Conservation (phyloP, 306 rosid genomes). For the Fagus crenata region DNA sequence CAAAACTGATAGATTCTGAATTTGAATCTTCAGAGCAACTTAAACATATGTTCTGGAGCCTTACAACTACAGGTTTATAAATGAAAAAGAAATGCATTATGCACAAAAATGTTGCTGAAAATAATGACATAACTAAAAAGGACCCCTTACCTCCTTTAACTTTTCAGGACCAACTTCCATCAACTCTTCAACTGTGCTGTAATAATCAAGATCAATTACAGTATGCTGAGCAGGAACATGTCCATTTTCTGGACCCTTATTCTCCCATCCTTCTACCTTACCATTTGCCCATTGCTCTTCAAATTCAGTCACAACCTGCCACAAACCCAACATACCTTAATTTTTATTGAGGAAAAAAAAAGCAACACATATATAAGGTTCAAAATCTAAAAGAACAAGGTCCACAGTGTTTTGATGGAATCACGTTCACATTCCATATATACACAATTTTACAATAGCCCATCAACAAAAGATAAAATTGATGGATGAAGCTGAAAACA, state of each 20-base stretch:
- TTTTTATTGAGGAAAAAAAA: background rate
- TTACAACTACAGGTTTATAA: background rate
- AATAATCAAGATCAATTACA: constrained; percentile 85
- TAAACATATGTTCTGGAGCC: background rate
- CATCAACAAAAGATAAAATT: background rate
- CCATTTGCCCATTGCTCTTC: constrained; percentile 84
- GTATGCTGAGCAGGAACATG: constrained; percentile 47
- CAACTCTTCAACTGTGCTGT: constrained; percentile 81
- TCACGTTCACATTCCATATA: background rate
- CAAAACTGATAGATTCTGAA: background rate
- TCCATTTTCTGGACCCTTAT: constrained; percentile 62
- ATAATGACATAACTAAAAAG: background rate
- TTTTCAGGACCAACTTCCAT: constrained; percentile 86
- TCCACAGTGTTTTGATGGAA: background rate
- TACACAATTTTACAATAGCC: background rate
- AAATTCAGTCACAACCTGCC: constrained; percentile 70
- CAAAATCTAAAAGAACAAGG: constrained; percentile 1
- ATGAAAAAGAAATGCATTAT: background rate
- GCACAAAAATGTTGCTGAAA: background rate
- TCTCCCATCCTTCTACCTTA: constrained; percentile 70
- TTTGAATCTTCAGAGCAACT: constrained; percentile 1
- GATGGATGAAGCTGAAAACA: background rate
- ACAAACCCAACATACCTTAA: constrained; percentile 30
- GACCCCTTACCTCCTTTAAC: constrained; percentile 73
- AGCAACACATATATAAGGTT: constrained; percentile 7